Percentiles rank a stretch among this genome's conserved stretches.
Evolutionary conservation across 2,329 filamentous ascomycete genomes (phyloP).

Genomic region (Metarhizium anisopliae): DNA sequence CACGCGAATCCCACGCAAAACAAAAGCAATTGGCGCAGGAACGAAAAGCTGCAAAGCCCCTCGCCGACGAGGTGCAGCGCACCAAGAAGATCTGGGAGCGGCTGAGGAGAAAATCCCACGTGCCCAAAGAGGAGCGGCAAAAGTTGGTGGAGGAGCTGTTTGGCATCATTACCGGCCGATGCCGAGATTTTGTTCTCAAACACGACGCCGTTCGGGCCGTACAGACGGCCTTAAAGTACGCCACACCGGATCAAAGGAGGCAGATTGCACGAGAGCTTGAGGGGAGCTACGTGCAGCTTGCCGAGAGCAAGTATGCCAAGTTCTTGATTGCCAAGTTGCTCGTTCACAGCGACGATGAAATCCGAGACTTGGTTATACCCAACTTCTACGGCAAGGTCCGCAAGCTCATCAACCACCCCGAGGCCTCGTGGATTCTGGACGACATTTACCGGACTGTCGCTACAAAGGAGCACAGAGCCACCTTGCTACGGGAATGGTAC

Average conservation of each 20-base stretch:
- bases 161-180: slow-evolving; percentile 77
- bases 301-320: slow-evolving; percentile 94
- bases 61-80: slow-evolving; percentile 79
- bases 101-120: slow-evolving; percentile 84
- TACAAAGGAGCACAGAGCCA: slow-evolving; percentile 75
- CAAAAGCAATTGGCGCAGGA: slow-evolving; percentile 84
- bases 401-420: slow-evolving; percentile 89
- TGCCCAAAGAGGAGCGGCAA: slow-evolving; percentile 81
- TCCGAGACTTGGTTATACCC: slow-evolving; percentile 79
- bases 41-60: slow-evolving; percentile 84
- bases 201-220: slow-evolving; percentile 95
- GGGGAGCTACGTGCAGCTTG: slow-evolving; percentile 74
- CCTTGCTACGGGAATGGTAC: slow-evolving; percentile 89
- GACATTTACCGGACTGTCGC: slow-evolving; percentile 90
- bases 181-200: slow-evolving; percentile 96
- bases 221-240: slow-evolving; percentile 95
- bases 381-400: slow-evolving; percentile 94
- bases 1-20: slow-evolving; percentile 83
- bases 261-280: slow-evolving; percentile 81
- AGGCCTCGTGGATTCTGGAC: slow-evolving; percentile 95
- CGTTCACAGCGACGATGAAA: slow-evolving; percentile 81
- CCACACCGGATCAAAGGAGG: slow-evolving; percentile 72
- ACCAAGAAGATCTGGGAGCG: slow-evolving; percentile 98
- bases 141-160: slow-evolving; percentile 84
- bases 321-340: slow-evolving; percentile 94